Evolutionary conservation across 1,139 yeast species (phyloP).

Genomic region (Nematodospora anomalae): DNA sequence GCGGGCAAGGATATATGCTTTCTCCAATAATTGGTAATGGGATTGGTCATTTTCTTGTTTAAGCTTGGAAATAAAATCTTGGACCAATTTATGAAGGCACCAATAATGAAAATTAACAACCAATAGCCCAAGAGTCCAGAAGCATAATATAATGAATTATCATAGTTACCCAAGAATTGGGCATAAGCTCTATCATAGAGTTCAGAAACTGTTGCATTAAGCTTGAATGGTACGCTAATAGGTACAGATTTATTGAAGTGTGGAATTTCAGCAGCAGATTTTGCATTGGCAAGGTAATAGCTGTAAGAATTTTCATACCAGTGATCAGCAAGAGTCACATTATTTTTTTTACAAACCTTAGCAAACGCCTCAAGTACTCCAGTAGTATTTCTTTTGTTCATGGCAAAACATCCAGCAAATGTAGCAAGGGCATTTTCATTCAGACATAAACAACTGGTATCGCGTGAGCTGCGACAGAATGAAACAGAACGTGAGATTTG

Average conservation of each 20-base stretch:
- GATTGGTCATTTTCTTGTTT: constrained; percentile 23
- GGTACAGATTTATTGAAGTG: constrained; percentile 23
- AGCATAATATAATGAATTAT: constrained; percentile 48
- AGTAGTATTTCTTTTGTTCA: constrained; percentile 5
- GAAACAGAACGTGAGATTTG: constrained; percentile 16
- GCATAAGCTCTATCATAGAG: constrained; percentile 23
- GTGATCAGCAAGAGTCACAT: constrained; percentile 17
- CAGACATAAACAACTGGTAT: constrained; percentile 15
- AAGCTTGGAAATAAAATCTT: constrained; percentile 27
- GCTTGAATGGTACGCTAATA: constrained; percentile 24
- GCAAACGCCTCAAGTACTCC: background rate
- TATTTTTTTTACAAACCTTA: constrained; percentile 7
- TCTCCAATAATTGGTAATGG: constrained; percentile 25
- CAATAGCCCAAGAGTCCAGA: constrained; percentile 49
- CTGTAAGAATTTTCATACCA: constrained; percentile 19
- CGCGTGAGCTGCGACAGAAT: constrained; percentile 14
- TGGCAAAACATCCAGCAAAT: constrained; percentile 19
- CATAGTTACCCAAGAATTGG: constrained; percentile 34
- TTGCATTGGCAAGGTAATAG: constrained; percentile 21
- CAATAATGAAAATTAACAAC: constrained; percentile 42
- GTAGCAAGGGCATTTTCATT: constrained; percentile 18
- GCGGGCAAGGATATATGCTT: constrained; percentile 35
- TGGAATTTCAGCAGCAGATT: constrained; percentile 19
- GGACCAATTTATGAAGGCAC: constrained; percentile 44
- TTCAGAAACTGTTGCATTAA: constrained; percentile 15